Evolutionary conservation across 148 eudicot species (phyloP).

Genomic region (Rhododendron mucronatum): DNA sequence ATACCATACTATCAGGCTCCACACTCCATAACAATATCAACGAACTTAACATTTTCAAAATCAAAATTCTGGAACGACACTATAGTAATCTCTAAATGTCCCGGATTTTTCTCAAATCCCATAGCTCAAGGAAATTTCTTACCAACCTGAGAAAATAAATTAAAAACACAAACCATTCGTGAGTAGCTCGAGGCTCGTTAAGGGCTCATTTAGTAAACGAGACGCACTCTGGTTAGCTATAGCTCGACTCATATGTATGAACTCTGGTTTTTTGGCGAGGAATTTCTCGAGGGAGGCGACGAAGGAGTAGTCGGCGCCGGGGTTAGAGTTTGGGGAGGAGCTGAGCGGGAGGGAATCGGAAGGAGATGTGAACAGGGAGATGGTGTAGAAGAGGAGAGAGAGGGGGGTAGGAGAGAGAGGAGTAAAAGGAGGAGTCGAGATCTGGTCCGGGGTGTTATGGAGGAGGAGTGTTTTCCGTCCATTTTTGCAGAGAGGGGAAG

Average conservation of each 20-base stretch:
- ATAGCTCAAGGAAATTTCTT: not conserved
- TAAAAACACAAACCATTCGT: not conserved
- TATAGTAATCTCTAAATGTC: not conserved
- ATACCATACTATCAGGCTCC: not conserved
- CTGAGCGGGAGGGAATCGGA: constrained; percentile 12
- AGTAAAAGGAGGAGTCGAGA: too few species aligned
- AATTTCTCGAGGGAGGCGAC: constrained; percentile 33
- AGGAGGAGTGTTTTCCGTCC: too few species aligned
- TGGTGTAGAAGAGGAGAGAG: constrained; percentile 41
- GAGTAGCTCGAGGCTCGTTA: not conserved
- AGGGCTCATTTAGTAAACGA: not conserved
- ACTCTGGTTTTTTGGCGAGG: not conserved
- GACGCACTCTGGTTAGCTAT: not conserved
- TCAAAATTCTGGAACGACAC: not conserved
- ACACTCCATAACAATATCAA: not conserved
- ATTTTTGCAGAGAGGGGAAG: too few species aligned
- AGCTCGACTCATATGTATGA: not conserved
- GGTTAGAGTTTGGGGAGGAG: constrained; percentile 11
- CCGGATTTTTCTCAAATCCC: not conserved
- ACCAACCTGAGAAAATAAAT: not conserved
- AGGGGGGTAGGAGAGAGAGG: constrained; percentile 22
- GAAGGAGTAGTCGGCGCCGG: constrained; percentile 66
- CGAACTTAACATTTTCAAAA: not conserved
- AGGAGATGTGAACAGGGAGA: constrained; percentile 21
- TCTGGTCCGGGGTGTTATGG: too few species aligned